phyloP scores from a whole-genome alignment of 2,329 filamentous ascomycete genomes.

The Blastomyces percursus region DNA sequence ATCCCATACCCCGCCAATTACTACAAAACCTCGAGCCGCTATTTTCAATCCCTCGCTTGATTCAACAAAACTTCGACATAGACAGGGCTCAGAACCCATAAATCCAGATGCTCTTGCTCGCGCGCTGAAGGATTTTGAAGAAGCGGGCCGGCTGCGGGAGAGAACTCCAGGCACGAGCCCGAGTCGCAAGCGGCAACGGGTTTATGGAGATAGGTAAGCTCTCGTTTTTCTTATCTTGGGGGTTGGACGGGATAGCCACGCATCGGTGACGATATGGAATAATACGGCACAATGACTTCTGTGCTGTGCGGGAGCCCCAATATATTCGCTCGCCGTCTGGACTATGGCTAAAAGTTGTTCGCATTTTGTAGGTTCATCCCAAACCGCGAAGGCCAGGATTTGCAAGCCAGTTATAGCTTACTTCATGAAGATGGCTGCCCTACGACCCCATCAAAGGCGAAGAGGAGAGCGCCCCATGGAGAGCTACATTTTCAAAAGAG shows the following conservation, averaged over 20 bases:
- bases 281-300: not conserved
- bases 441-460: constrained; percentile 74
- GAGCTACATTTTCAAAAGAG: constrained; percentile 92
- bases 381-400: constrained; percentile 81
- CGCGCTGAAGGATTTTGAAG: constrained; percentile 52
- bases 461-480: constrained; percentile 73
- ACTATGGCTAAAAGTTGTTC: constrained; percentile 5
- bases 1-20: constrained; percentile 43
- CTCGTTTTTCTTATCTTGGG: not conserved
- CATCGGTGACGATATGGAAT: not conserved
- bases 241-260: not conserved
- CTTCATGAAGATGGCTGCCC: constrained; percentile 89
- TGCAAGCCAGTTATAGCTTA: constrained; percentile 84
- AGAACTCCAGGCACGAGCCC: constrained; percentile 55
- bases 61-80: constrained; percentile 19
- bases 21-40: constrained; percentile 37
- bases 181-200: constrained; percentile 56
- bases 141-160: constrained; percentile 47
- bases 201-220: constrained; percentile 52
- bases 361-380: constrained; percentile 68
- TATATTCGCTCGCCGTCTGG: not conserved
- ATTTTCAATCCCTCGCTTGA: constrained; percentile 10
- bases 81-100: constrained; percentile 40
- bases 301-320: not conserved
- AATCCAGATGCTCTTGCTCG: constrained; percentile 50